Evolutionary conservation across 2,329 filamentous ascomycete genomes (phyloP), one percentile per base, ranked within the genome.

Genomic region (Fusarium phyllophilum): DNA sequence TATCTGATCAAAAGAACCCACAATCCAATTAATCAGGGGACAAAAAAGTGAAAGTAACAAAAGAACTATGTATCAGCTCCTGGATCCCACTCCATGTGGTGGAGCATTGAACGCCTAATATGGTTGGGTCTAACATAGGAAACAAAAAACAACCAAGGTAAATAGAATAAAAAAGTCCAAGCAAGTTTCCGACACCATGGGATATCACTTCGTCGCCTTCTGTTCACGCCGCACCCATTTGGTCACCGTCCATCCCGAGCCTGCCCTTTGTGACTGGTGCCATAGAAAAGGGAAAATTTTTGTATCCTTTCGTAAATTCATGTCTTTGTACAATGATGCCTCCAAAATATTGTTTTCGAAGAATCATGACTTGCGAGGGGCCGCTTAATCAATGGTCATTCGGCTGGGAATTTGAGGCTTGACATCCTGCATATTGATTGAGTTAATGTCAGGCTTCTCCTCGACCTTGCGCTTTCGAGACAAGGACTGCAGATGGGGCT

Each of bases 401-500:
- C 89, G 85, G 75, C 83, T 89, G 9, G 87, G 84, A 44, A 86
- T 80, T 70, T 86, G 83, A 8, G 86, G 84, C 83, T 90, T 90
- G 76, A 90, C 86, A 65, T 90, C 89, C 75, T 87, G 83, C 75
- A 89, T 79, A 79, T 84, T 86, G 79, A 90, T 89, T 48, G 88
- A 89, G 79, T 88, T 87, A 38, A 83, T 81, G 65, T 89, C 88
- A 34, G 86, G 84, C 82, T 89, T 89, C 81, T 90, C 88, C 54
- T 87, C 84, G 48, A 85, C 82, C 54, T 82, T 81, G 57, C 80
- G 81, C 45, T 81, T 80, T 12, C 79, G 85, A n/a, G 72, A 69
- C 59, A 74, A 38, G 79, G 87, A 88, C 77, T 91, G 88, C 66
- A 99, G 89, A 81, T 98, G 95, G 15, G 91, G 91, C 86, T 97